Conservation (phyloP, 495 filamentous ascomycete genomes). For the Cryomyces minteri region DNA sequence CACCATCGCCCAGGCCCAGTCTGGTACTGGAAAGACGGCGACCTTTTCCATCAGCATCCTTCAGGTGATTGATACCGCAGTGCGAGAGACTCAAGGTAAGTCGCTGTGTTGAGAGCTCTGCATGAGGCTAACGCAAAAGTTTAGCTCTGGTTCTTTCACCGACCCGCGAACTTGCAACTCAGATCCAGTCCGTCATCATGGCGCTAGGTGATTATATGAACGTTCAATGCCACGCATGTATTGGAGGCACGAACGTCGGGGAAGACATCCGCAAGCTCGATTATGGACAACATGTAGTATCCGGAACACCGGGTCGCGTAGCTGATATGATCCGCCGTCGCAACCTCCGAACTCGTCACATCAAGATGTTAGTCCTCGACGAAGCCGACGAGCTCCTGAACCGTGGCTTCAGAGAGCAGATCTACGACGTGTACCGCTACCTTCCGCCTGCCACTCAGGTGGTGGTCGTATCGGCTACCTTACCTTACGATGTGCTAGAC, state of each 20-base stretch:
- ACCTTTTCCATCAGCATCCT: conserved; percentile 97
- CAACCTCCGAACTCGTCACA: conserved; percentile 77
- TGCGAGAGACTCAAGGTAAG: conserved; percentile 67
- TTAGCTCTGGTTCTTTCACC: conserved; percentile 86
- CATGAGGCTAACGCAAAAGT: neutral
- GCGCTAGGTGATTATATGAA: conserved; percentile 99
- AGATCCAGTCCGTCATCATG: conserved; percentile 96
- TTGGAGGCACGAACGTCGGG: conserved; percentile 92
- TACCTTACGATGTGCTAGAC: conserved; percentile 95
- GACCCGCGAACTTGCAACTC: conserved; percentile 90
- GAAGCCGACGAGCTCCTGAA: conserved; percentile 85
- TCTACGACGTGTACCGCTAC: conserved; percentile 97
- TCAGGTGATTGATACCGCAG: conserved; percentile 45
- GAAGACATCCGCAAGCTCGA: conserved; percentile 96
- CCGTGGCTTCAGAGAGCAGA: conserved; percentile 95
- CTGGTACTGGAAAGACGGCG: conserved; percentile 96
- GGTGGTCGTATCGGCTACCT: conserved; percentile 89
- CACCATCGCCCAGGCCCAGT: conserved; percentile 98
- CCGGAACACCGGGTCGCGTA: conserved; percentile 87
- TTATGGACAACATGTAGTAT: conserved; percentile 92
- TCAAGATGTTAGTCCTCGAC: conserved; percentile 99
- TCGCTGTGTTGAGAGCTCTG: neutral
- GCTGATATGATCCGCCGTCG: conserved; percentile 98
- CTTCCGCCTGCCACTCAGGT: conserved; percentile 93
- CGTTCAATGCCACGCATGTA: conserved; percentile 95